Percentiles rank a stretch among this genome's conserved stretches.
Evolutionary conservation across 176 grass and related monocot genomes (phyloP).

Genomic region (Oryza meyeriana): DNA sequence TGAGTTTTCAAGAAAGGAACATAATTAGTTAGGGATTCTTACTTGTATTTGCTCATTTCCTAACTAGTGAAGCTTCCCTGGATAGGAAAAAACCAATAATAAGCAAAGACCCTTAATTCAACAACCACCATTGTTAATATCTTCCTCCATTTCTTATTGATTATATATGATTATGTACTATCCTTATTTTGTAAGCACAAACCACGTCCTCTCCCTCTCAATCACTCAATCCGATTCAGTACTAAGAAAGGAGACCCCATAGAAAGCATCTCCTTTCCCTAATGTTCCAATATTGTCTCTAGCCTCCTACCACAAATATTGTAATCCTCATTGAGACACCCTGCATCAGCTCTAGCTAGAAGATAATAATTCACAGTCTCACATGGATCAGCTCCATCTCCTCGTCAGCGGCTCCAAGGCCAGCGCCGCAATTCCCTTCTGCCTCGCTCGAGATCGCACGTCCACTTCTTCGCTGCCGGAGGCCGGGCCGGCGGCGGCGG

Average conservation of each 20-base stretch:
- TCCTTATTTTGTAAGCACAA: not conserved
- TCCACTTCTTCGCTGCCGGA: not conserved
- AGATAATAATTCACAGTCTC: constrained; percentile 14
- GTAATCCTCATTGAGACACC: not conserved
- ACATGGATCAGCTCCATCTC: constrained; percentile 55
- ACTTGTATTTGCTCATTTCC: not conserved
- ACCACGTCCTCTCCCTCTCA: not conserved
- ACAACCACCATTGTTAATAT: not conserved
- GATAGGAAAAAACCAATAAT: not conserved
- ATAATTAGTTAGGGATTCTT: not conserved
- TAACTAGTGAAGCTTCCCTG: not conserved
- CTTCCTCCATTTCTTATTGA: too few relatives aligned
- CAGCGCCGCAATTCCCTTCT: not conserved
- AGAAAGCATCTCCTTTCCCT: not conserved
- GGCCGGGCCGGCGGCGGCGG: not conserved
- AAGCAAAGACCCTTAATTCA: not conserved
- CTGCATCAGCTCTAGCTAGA: not conserved
- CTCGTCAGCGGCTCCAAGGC: constrained; percentile 37
- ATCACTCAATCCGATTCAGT: not conserved
- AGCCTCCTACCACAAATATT: not conserved
- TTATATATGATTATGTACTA: too few relatives aligned
- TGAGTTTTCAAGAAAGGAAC: not conserved
- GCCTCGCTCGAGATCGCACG: constrained; percentile 18
- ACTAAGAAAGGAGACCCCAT: not conserved
- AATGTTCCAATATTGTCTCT: not conserved